A percentile compares a stretch with the other conserved stretches of the same genome.
Evolutionary conservation across 768 basidiomycete genomes (phyloP).

Genomic region (Lactarius pseudohatsudake): DNA sequence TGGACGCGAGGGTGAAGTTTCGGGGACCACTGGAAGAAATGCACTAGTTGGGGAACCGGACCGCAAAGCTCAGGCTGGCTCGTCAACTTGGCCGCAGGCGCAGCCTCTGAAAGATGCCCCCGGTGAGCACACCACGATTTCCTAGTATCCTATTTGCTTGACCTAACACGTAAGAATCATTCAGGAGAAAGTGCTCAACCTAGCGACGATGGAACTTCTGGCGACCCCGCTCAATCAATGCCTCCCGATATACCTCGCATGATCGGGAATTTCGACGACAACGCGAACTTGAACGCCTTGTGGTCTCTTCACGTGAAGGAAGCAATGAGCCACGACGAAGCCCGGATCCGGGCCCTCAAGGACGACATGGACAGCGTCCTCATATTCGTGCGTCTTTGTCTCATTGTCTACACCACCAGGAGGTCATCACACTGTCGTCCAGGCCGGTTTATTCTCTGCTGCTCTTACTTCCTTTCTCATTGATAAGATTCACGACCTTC

Average conservation of each 20-base stretch:
- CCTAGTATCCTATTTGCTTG: not conserved
- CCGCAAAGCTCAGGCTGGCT: not conserved
- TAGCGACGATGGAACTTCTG: not conserved
- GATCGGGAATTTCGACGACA: not conserved
- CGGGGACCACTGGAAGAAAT: too few species aligned
- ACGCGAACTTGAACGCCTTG: not conserved
- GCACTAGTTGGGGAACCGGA: too few species aligned
- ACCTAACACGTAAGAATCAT: not conserved
- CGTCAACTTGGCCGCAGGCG: not conserved
- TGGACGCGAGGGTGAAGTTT: too few species aligned
- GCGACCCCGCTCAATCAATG: not conserved
- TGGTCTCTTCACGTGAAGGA: not conserved
- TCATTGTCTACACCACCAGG: too few species aligned
- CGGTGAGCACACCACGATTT: not conserved
- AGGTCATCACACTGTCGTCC: too few species aligned
- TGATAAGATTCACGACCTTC: conserved; percentile 13
- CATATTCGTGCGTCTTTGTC: not conserved
- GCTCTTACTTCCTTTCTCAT: conserved; percentile 14
- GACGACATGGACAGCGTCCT: conserved; percentile 1
- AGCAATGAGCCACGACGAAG: not conserved
- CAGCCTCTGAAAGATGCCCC: not conserved
- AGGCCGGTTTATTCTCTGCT: conserved; percentile 21
- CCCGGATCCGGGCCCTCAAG: not conserved
- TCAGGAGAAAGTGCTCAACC: not conserved
- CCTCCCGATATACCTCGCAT: not conserved